Conservation (phyloP, 805 yeast genomes). For the Wickerhamiella azyma region DNA sequence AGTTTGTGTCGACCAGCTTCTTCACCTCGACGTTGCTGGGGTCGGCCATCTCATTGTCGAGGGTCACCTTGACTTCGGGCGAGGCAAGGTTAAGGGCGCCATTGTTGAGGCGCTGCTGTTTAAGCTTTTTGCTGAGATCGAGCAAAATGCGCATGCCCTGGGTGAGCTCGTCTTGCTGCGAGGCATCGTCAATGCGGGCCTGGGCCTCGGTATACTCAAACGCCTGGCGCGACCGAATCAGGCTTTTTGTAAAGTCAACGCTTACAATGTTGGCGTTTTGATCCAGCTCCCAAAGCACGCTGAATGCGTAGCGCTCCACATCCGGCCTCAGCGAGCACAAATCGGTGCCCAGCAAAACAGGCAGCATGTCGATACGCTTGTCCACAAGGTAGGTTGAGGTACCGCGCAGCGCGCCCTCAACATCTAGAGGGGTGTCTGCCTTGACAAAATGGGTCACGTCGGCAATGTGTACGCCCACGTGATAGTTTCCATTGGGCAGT, state of each 20-base stretch:
- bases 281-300: constrained; percentile 91
- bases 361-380: constrained; percentile 97
- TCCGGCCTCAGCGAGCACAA: constrained; percentile 88
- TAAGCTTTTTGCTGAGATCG: constrained; percentile 65
- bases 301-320: constrained; percentile 91
- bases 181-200: constrained; percentile 65
- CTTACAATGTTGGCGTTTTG: constrained; percentile 70
- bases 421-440: constrained; percentile 80
- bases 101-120: constrained; percentile 74
- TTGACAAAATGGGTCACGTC: constrained; percentile 97
- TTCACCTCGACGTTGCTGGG: constrained; percentile 93
- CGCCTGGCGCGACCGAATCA: constrained; percentile 84
- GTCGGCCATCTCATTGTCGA: constrained; percentile 94
- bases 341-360: constrained; percentile 87
- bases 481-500: constrained; percentile 85
- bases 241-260: constrained; percentile 70
- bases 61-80: constrained; percentile 94
- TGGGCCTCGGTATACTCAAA: constrained; percentile 93
- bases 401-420: constrained; percentile 94
- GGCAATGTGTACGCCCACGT: constrained; percentile 98
- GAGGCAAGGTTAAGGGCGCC: constrained; percentile 96
- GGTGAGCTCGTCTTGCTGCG: constrained; percentile 72
- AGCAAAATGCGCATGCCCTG: constrained; percentile 76
- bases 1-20: constrained; percentile 76
- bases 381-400: constrained; percentile 95